These are phyloP conservation scores for Chlorella sorokiniana DNA, from an alignment of 139 green algal genomes.

Conservation along the genomic window DNA sequence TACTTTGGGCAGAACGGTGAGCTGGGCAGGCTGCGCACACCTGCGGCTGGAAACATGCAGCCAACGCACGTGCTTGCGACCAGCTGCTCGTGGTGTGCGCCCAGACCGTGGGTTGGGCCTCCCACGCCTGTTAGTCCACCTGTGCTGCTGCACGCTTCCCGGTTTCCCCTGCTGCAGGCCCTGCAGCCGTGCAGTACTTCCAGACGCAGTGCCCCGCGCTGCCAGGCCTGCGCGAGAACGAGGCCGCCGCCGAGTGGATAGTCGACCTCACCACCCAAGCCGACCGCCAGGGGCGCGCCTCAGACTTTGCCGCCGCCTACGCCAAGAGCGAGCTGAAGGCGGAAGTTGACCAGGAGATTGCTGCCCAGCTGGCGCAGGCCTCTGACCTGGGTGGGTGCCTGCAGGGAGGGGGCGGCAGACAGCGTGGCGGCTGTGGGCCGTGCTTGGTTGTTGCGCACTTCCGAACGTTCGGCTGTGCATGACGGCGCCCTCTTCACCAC, in stretches of 20 bases:
- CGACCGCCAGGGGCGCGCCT: constrained; percentile 29
- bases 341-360: constrained; percentile 16
- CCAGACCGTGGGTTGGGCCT: no score
- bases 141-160: background rate
- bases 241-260: constrained; percentile 58
- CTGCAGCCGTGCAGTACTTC: constrained; percentile 47
- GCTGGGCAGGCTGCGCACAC: background rate
- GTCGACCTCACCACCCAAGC: constrained; percentile 50
- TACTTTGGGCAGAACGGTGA: constrained; percentile 59
- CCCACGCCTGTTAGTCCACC: background rate
- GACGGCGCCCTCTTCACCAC: background rate
- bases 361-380: constrained; percentile 16
- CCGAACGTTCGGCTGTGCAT: background rate
- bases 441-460: no score
- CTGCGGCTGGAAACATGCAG: no score
- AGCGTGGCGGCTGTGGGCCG: no score
- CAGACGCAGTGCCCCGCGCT: constrained; percentile 21
- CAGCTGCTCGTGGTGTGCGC: no score
- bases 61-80: background rate
- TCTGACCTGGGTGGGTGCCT: constrained; percentile 8
- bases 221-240: constrained; percentile 4
- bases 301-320: constrained; percentile 17
- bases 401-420: background rate
- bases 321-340: constrained; percentile 13
- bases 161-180: constrained; percentile 8